phyloP scores from a whole-genome alignment of 805 yeast genomes.

The Sugiyamaella floridensis region DNA sequence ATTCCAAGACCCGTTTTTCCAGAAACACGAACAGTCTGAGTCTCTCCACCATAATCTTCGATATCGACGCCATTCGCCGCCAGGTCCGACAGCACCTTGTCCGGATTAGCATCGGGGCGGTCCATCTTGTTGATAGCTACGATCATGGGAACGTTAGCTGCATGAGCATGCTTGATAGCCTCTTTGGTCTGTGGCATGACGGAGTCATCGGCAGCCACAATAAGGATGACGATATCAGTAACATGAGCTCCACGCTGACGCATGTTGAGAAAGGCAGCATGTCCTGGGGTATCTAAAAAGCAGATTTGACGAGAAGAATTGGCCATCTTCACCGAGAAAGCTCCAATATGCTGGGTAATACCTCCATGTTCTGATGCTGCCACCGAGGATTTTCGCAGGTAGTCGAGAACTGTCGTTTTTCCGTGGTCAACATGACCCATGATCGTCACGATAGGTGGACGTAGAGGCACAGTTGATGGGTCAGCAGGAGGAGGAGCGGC shows the following conservation, averaged over 20 bases:
- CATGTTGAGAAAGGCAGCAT: constrained; percentile 94
- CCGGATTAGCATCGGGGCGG: constrained; percentile 65
- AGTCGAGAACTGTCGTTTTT: constrained; percentile 87
- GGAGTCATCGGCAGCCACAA: constrained; percentile 95
- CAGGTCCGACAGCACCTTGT: constrained; percentile 70
- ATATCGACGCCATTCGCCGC: constrained; percentile 72
- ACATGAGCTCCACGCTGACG: constrained; percentile 92
- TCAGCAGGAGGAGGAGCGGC: constrained; percentile 49
- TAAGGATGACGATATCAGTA: constrained; percentile 86
- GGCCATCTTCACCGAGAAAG: constrained; percentile 82
- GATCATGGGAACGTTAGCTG: constrained; percentile 72
- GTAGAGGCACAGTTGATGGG: constrained; percentile 42
- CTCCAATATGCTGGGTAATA: constrained; percentile 96
- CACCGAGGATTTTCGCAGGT: constrained; percentile 74
- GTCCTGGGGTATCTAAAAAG: constrained; percentile 95
- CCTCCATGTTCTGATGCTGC: constrained; percentile 90
- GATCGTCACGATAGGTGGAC: constrained; percentile 93
- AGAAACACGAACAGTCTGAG: constrained; percentile 79
- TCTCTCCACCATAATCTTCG: constrained; percentile 93
- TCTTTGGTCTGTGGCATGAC: constrained; percentile 97
- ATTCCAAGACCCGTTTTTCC: constrained; percentile 87
- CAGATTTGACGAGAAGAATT: constrained; percentile 69
- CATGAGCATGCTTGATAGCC: constrained; percentile 87
- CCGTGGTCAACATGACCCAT: constrained; percentile 99
- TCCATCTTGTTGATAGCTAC: constrained; percentile 94